Base-by-base conservation (phyloP, 2,329 filamentous ascomycete species). In the Hymenoscyphus repandus region DNA sequence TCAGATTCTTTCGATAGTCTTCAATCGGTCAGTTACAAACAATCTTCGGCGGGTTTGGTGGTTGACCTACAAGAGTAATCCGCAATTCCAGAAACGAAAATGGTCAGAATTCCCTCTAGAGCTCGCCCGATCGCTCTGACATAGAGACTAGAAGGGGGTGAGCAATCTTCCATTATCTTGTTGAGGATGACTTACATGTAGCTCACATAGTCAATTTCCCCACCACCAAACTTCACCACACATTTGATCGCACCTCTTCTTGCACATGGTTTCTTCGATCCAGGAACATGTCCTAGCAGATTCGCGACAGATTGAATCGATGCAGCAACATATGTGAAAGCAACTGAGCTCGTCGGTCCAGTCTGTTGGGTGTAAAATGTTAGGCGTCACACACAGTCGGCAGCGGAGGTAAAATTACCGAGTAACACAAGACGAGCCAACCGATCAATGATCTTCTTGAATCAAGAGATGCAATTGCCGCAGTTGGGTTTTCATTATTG, bases 211-310 rank as follows among this genome's bases (percentile, higher is more conserved):
- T 47, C 45, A n/a, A 47, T 40, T 2, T 47, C 45, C 13, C 36
- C 33, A n/a, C 20, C 45, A 17, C 45, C 45, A n/a, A 47, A 47
- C 15, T 47, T 47, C 13, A 47, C 45, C 11, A 40, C 45, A 12
- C 45, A 47, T 32, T 47, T 47, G 12, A 47, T 47, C 10, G 20
- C 45, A 39, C 45, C 45, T 47, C 36, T 47, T 31, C 7, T 47
- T 7, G 45, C 45, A 41, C 45, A 47, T 39, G 45, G 33, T 13
- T 47, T 47, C 18, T 15, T 32, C 27, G 45, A 17, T 5, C 36
- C 45, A 6, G 45, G 45, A 40, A 47, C 18, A 47, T 47, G 45
- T 7, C 45, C 45, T 15, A 47, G 31, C 1, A 47, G 27, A n/a
- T 47, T 47, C 12, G 45, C 36, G 6, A 47, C 20, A 6, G 33